Conservation (phyloP, 2,329 filamentous ascomycete genomes). For the Penicillium sumatraense region DNA sequence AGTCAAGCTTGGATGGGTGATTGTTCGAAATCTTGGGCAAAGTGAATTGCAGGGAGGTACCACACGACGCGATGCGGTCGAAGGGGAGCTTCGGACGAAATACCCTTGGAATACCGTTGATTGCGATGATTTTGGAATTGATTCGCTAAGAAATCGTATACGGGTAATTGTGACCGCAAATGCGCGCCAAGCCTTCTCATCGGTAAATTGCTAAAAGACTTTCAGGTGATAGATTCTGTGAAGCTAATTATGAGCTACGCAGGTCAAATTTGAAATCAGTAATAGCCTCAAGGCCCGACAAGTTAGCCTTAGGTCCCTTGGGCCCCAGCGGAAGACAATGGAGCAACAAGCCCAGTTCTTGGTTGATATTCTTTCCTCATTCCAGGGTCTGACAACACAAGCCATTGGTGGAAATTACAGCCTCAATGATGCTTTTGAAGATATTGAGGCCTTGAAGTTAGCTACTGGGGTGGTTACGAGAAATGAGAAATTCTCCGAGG, state of each 20-base stretch:
- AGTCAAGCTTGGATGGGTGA: slow-evolving; percentile 31
- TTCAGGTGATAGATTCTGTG: neutral
- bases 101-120: slow-evolving; percentile 44
- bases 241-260: neutral
- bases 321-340: neutral
- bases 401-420: neutral
- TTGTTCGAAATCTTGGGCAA: slow-evolving; percentile 36
- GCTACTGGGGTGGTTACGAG: neutral
- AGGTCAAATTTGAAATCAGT: neutral
- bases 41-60: slow-evolving; percentile 24
- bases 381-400: neutral
- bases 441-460: neutral
- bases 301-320: neutral
- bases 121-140: slow-evolving; percentile 47
- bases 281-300: neutral
- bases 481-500: neutral
- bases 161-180: neutral
- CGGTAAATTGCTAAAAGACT: neutral
- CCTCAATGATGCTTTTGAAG: neutral
- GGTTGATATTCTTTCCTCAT: neutral
- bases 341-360: neutral
- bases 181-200: neutral
- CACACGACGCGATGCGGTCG: slow-evolving; percentile 32
- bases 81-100: slow-evolving; percentile 41
- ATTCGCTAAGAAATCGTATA: slow-evolving; percentile 40